Percentiles rank a stretch among this genome's conserved stretches.
Evolutionary conservation across 176 grass and related monocot genomes (phyloP).

Genomic region (Bolboschoenus planiculmis): DNA sequence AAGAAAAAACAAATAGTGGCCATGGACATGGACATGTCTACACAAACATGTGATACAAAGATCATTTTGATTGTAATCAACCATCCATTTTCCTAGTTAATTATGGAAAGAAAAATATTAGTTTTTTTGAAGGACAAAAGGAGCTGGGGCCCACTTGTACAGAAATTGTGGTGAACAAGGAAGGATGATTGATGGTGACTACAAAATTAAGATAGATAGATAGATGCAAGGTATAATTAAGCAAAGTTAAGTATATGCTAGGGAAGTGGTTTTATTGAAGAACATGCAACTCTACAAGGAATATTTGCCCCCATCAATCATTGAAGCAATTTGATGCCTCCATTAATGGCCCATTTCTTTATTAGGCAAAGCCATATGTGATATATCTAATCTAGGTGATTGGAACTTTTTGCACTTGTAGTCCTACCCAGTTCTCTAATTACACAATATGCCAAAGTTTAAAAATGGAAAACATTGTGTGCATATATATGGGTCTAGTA

Average conservation of each 20-base stretch:
- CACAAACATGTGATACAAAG: not conserved
- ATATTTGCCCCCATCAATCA: conserved; percentile 27
- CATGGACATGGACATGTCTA: not conserved
- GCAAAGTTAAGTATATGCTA: not conserved
- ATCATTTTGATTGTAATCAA: conserved; percentile 1
- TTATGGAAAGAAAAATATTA: not conserved
- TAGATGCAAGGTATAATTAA: conserved; percentile 7
- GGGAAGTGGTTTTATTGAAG: not conserved
- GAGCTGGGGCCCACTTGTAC: not conserved
- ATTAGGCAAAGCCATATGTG: conserved; percentile 2
- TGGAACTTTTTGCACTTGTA: conserved; percentile 2
- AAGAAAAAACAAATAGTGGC: not conserved
- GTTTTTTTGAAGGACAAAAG: not conserved
- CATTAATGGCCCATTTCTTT: conserved; percentile 16
- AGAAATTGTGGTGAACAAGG: not conserved
- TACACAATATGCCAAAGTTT: not conserved
- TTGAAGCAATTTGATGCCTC: conserved; percentile 24
- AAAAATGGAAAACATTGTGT: not conserved
- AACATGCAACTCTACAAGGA: conserved; percentile 19
- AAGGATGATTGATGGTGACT: not conserved
- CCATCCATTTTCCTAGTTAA: not conserved
- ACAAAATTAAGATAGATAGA: not conserved
- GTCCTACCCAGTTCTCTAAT: not conserved
- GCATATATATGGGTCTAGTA: not conserved
- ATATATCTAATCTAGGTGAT: not conserved